Base-by-base conservation (phyloP, 192 early-diverging fungal species). In the Entomortierella lignicola region DNA sequence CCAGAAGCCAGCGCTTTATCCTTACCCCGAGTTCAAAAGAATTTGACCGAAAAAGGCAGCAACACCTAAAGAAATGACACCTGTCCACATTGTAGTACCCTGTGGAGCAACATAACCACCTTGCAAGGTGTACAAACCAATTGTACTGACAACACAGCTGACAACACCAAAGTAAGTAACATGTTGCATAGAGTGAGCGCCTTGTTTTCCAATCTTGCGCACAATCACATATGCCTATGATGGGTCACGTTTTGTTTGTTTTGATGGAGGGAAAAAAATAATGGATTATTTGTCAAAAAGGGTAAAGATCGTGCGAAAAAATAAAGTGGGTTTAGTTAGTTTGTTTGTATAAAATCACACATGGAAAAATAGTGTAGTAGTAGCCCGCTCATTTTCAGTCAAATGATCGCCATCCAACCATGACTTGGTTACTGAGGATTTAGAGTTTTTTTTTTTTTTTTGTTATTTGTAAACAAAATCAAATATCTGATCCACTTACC, bases 81-180 rank as follows among this genome's bases (percentile, higher is more conserved):
- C 63, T 5, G 58, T 20, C 74, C 86, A 90, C 61, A 93, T 88
- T 25, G 66, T 50, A 5, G 53, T 1, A 4, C 84, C 81, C 1
- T 60, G 23, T 0, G 89, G 90, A 52, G 72, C 30, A 2, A 84
- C 68, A 32, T 77, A 85, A 4, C 62, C 71, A 4, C 60, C 73
- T 26, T 85, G 84, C 8, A 74, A 41, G 8, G 69, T 31, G 37
- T 64, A 66, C 11, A 89, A 55, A 3, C 83, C 88, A 72, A 88
- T n/a, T 43, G 69, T 13, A 66, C 71, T 53, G 17, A 93, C 61
- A 8, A 89, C 47, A 25, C 86, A 80, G 21, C 89, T 89, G 47
- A 92, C 67, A 2, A 71, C 75, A 15, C 94, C 94, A 83, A 93
- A 93, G 63, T 93, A 94, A 26, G 89, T 86, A 2, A 94, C 92